phyloP scores from a whole-genome alignment of 169 alveolate species.

The Eimeria acervulina region DNA sequence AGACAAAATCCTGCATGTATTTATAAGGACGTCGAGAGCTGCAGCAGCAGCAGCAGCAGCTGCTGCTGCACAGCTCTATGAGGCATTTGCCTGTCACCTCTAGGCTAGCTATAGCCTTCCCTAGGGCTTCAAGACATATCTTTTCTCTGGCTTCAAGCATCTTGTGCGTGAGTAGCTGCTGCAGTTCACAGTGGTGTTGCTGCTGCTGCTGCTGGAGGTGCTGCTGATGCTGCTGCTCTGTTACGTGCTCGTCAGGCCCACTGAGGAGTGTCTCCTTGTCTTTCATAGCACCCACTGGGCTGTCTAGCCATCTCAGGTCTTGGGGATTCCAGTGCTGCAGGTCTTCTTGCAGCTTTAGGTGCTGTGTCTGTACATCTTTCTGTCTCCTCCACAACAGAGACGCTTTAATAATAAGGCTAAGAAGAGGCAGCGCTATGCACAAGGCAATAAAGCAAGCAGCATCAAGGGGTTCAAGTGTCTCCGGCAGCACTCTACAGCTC shows the following conservation, averaged over 20 bases:
- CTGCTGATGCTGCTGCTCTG: neutral
- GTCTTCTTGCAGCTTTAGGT: neutral
- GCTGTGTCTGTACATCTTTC: neutral
- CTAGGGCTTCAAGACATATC: neutral
- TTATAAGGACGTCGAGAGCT: neutral
- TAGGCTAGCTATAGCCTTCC: conserved; percentile 9
- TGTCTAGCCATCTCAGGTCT: conserved; percentile 48
- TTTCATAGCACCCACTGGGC: neutral
- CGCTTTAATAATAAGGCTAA: neutral
- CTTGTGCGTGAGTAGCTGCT: conserved; percentile 6
- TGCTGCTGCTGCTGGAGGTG: no score
- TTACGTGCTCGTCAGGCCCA: neutral
- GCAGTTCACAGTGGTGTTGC: conserved; percentile 9
- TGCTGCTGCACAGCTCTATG: conserved; percentile 13
- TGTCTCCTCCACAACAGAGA: neutral
- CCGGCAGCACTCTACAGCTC: neutral
- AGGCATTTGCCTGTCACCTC: neutral
- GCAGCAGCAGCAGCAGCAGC: neutral
- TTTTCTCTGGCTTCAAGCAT: conserved; percentile 5
- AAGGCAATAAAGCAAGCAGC: neutral
- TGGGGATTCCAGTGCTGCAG: conserved; percentile 23
- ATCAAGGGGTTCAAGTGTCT: neutral
- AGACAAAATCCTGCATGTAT: neutral
- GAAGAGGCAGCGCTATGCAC: neutral
- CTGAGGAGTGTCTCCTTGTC: neutral